Base-by-base conservation (phyloP, 495 filamentous ascomycete genomes). In the Hyaloscypha hepaticicola region DNA sequence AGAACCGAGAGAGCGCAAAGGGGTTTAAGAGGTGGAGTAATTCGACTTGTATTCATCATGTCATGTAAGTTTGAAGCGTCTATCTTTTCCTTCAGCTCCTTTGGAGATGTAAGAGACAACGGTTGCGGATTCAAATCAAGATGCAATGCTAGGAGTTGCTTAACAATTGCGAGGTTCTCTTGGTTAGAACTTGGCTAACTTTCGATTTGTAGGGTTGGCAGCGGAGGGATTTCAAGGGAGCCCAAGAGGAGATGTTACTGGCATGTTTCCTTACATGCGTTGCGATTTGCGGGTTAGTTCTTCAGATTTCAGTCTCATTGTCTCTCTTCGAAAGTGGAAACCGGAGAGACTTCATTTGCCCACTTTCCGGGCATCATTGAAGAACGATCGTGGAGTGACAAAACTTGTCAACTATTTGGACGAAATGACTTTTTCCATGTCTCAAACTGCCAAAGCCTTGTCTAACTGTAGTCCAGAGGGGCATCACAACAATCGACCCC, bases 1-100 rank as follows among this genome's bases (percentile, higher is more conserved):
- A 76, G 76, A 24, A 50, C 45, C 5, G 65, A 76, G 38, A 72
- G 79, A 52, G 25, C 51, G 19, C 26, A 65, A 28, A 63, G 69
- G 21, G 77, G 76, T 1, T 59, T 72, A 7, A 58, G 57, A 25
- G 80, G 79, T 12, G 79, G 78, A 25, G 77, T 84, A 11, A 66
- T 66, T 41, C 61, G 64, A 27, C 56, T 70, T 24, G 65, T 71
- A 5, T 71, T 66, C 49, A 69, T 69, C 33, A 65, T 66, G 64
- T 63, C 64, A 27, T 68, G 67, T 67, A 63, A 62, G 65, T 67
- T 33, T 52, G 38, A 16, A 45, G 19, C 4, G 9, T 4, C 19
- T 45, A 16, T 24, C 5, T 9, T 27, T 48, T 28, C 38, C 25
- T 28, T 49, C 27, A 9, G 31, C 38, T 16, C 19, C 0, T 45